Base-by-base conservation (phyloP, 2,329 filamentous ascomycete genomes). In the Penicillium nordicum region DNA sequence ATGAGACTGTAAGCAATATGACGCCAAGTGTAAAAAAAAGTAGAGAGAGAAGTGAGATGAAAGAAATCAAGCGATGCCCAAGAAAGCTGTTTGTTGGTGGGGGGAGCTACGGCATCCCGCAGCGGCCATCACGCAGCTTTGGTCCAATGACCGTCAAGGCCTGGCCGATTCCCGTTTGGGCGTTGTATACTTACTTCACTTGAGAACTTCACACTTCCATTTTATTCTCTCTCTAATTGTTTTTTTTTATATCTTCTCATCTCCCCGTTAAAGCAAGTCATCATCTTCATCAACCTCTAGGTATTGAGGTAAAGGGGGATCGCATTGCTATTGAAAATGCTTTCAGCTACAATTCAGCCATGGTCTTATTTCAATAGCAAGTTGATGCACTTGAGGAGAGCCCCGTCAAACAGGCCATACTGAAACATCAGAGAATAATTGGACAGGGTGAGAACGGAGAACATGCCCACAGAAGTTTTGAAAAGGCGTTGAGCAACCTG, bases 81-180 rank as follows among this genome's bases (percentile, higher is more conserved):
- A 10, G 10, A 29, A 29, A 37, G 21, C 23, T 45, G 41, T 38
- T 30, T 37, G 38, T 44, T 51, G 29, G 49, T 43, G 48, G 38
- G 38, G 38, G 37, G 37, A 16, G 30, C 14, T 46, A 37, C 32
- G 50, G 50, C 30, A 21, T 37, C 41, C 41, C 25, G n/a, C 50
- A 52, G n/a, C 25, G 42, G 50, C 41, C 50, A 52, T 30, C 30
- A 10, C 50, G 50, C 50, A 46, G 50, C 40, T 52, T 52, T 29
- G 23, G 25, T 7, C 50, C 50, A 52, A 52, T 52, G 5, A 25
- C 7, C 5, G 9, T 46, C 30, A 14, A 21, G 29, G 21, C 21
- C 38, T 14, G 7, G 7, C 38, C 7, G 11, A 27, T 25, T 41
- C 21, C 49, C 38, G 14, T 32, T 25, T 32, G 9, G 27, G 27